These are phyloP conservation scores for Mikania micrantha DNA, from an alignment of 129 eudicot genomes.

Conservation along the genomic window DNA sequence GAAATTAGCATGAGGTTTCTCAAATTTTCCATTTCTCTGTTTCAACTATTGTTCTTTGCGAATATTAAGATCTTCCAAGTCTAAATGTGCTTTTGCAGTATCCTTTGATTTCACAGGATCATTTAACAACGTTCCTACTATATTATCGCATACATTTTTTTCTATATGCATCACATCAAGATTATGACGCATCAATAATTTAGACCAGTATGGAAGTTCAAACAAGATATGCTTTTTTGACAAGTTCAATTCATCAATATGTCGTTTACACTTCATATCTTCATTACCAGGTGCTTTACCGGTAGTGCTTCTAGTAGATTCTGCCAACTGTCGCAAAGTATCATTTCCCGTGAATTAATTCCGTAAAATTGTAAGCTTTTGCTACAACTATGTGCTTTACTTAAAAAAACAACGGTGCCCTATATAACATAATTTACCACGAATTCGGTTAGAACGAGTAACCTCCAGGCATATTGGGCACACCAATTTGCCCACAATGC, in stretches of 20 bases:
- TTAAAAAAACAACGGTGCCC: neutral
- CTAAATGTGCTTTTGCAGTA: conserved; percentile 9
- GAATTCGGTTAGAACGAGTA: conserved; percentile 3
- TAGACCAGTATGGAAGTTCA: neutral
- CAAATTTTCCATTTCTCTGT: neutral
- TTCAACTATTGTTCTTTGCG: neutral
- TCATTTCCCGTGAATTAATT: neutral
- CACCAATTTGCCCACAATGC: conserved; percentile 1
- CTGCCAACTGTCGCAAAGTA: neutral
- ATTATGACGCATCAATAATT: neutral
- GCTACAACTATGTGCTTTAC: neutral
- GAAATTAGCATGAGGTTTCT: neutral
- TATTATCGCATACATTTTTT: conserved; percentile 16
- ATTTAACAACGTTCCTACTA: conserved; percentile 9
- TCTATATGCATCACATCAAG: conserved; percentile 5
- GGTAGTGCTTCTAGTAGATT: neutral
- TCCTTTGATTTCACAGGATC: conserved; percentile 8
- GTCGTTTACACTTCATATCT: conserved; percentile 2
- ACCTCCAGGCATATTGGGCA: conserved; percentile 5
- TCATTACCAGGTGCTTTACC: neutral
- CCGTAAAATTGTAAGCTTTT: neutral
- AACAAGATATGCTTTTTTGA: neutral
- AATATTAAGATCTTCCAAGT: neutral
- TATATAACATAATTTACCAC: neutral
- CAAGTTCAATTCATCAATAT: neutral